phyloP scores from a whole-genome alignment of 2,329 filamentous ascomycete species.

The Alternaria dauci region DNA sequence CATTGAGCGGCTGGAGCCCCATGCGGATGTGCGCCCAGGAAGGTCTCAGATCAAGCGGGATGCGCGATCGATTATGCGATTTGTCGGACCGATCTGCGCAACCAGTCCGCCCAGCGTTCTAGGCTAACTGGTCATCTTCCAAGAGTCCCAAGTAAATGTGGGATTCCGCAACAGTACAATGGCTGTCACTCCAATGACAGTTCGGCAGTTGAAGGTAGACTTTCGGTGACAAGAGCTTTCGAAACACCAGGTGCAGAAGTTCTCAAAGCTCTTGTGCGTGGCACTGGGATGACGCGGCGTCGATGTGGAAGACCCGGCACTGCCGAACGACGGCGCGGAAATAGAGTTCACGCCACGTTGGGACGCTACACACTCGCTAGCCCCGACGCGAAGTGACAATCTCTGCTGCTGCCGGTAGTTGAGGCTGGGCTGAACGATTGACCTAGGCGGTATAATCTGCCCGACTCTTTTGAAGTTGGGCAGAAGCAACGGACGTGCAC shows the following conservation, averaged over 20 bases:
- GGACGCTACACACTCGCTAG: not conserved
- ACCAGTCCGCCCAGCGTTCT: not conserved
- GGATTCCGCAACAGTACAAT: not conserved
- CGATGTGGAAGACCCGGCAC: not conserved
- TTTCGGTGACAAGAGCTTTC: slow-evolving; percentile 1
- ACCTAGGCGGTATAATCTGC: not conserved
- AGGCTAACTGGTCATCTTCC: not conserved
- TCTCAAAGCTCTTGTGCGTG: not conserved
- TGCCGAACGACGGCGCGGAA: not conserved
- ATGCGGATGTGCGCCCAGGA: slow-evolving; percentile 9
- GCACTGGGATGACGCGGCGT: slow-evolving; percentile 2
- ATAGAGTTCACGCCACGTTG: slow-evolving; percentile 10
- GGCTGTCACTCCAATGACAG: not conserved
- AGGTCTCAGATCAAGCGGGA: slow-evolving; percentile 8
- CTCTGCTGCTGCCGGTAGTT: not conserved
- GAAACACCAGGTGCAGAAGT: not conserved
- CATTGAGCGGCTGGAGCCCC: not conserved
- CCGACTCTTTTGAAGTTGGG: slow-evolving; percentile 5
- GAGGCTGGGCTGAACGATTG: not conserved
- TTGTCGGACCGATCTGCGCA: slow-evolving; percentile 2
- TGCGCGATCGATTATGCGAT: slow-evolving; percentile 6
- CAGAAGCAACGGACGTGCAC: slow-evolving; percentile 2
- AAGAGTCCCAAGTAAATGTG: not conserved
- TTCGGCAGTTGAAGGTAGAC: not conserved
- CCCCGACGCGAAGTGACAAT: not conserved